phyloP scores from a whole-genome alignment of 805 yeast genomes.

The Ogataea saltuana region DNA sequence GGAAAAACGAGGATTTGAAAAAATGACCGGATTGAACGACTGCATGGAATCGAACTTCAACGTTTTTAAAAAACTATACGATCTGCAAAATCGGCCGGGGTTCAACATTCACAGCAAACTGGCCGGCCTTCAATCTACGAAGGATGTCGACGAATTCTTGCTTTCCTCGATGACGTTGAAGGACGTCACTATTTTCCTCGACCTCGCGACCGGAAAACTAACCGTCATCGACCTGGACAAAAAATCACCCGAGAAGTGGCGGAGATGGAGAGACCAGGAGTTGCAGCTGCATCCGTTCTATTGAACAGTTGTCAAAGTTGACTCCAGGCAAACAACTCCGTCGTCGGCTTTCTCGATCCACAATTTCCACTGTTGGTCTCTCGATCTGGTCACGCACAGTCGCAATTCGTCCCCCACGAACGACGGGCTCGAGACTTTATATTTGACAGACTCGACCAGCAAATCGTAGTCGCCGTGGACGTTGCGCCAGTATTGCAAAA shows the following conservation, averaged over 20 bases:
- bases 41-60: conserved; percentile 12
- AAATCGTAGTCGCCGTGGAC: conserved; percentile 7
- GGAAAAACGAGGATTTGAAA: not conserved
- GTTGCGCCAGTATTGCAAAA: conserved; percentile 48
- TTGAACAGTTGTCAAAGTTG: conserved; percentile 12
- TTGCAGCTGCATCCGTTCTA: conserved; percentile 15
- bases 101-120: conserved; percentile 35
- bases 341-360: conserved; percentile 29
- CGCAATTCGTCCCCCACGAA: conserved; percentile 42
- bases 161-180: conserved; percentile 51
- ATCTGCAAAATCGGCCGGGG: conserved; percentile 38
- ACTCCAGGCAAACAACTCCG: conserved; percentile 20
- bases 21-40: conserved; percentile 6
- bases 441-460: conserved; percentile 39
- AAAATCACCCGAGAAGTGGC: conserved; percentile 44
- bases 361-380: conserved; percentile 19
- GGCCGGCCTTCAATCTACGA: conserved; percentile 32
- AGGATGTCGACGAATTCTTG: conserved; percentile 44
- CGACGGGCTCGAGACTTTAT: conserved; percentile 53
- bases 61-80: conserved; percentile 23
- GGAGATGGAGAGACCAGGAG: conserved; percentile 43
- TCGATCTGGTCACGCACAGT: conserved; percentile 24
- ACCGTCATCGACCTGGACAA: conserved; percentile 51
- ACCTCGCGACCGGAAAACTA: conserved; percentile 30
- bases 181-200: conserved; percentile 52